Base-by-base conservation (phyloP, 179 eudicot genomes). In the Beta corolliflora region DNA sequence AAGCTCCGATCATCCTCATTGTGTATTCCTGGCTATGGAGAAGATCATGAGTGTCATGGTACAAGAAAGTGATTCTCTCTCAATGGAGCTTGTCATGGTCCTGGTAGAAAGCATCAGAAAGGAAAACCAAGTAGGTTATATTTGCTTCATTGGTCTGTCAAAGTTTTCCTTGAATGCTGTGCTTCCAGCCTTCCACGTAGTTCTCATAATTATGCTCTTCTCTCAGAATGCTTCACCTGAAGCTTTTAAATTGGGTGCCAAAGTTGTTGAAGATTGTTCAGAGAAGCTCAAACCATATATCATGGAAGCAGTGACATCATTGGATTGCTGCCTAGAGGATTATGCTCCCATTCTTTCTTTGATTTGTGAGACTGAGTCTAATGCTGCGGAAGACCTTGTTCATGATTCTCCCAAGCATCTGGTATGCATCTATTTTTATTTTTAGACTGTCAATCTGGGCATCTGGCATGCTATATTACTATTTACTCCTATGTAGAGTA, bases 201-300 rank as follows among this genome's bases (percentile, higher is more conserved):
- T 29, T 18, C 63, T 84, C 46, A 64, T 65, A 72, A 58, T 72
- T 52, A 16, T 74, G 18, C 25, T 45, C 44, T 23, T 77, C 59
- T 80, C 77, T 81, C 91, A 91, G 97, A 76, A 83, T 76, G 80
- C 65, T 73, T 86, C 88, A 36, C 94, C 91, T 65, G 68, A 81
- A 82, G 87, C 92, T 46, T 91, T 81, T 87, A 86, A 88, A 79
- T 29, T 95, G 89, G 94, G 91, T 75, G 84, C 83, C 78, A 89
- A 82, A 78, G 88, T 95, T 59, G 71, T 93, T 54, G 87, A 85
- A 71, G 87, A 87, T 41, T 89, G 90, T 78, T 83, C 90, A 66
- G 86, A 84, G 76, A 87, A 84, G 78, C 91, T 95, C 50, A 85
- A 70, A 83, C 89, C 87, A 61, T 88, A 81, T 83, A 88, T 92